Percentiles rank a stretch among this genome's conserved stretches.
These are phyloP conservation scores for Trypanosoma caninum DNA, from an alignment of 208 protist genomes.

Conservation along the genomic window DNA sequence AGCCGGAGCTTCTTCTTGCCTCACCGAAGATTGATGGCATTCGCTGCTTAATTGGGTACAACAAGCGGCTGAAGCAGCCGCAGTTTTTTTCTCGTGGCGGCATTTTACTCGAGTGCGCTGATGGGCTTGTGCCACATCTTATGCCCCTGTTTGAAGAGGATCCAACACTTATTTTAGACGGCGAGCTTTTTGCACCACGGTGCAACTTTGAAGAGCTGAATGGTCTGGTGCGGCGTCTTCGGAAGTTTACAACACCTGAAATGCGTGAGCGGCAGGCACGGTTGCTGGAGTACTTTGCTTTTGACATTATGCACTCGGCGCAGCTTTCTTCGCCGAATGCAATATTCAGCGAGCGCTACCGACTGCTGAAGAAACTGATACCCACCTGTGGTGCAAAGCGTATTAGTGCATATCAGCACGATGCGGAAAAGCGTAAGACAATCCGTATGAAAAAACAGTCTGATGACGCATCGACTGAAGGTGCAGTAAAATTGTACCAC, in stretches of 20 bases:
- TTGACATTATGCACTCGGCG: conserved; percentile 85
- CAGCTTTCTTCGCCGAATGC: conserved; percentile 46
- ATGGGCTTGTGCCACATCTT: conserved; percentile 62
- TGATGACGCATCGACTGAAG: conserved; percentile 6
- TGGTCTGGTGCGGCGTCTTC: conserved; percentile 65
- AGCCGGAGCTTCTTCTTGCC: conserved; percentile 49
- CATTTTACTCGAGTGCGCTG: conserved; percentile 82
- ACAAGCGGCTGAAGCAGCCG: conserved; percentile 44
- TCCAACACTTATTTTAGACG: conserved; percentile 77
- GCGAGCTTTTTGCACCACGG: conserved; percentile 81
- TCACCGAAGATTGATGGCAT: conserved; percentile 91
- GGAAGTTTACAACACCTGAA: conserved; percentile 28
- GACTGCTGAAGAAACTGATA: conserved; percentile 76
- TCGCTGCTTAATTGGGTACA: conserved; percentile 84
- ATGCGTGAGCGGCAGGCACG: conserved; percentile 39
- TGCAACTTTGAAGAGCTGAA: conserved; percentile 88
- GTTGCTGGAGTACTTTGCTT: conserved; percentile 84
- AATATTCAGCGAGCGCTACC: conserved; percentile 78
- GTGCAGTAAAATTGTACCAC: conserved; percentile 63
- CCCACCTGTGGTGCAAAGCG: conserved; percentile 74
- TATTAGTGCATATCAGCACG: conserved; percentile 81
- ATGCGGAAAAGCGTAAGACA: conserved; percentile 72
- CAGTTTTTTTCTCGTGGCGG: conserved; percentile 87
- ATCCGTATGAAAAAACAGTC: conserved; percentile 41
- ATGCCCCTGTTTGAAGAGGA: conserved; percentile 72